A percentile compares a stretch with the other conserved stretches of the same genome.
Conservation (phyloP, 257 asterid species). For the Oldenlandia corymbosa region DNA sequence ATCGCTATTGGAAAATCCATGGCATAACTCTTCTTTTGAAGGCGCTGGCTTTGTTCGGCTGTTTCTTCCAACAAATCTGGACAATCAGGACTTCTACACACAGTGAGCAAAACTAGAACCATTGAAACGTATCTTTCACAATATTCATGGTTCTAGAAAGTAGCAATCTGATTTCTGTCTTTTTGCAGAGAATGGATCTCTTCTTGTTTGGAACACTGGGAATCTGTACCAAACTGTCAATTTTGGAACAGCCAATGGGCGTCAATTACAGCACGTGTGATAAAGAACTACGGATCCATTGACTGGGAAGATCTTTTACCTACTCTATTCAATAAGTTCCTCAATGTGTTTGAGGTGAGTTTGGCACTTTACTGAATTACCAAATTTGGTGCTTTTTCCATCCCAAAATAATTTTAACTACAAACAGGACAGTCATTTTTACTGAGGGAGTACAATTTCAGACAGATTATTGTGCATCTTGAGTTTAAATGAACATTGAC, state of each 20-base stretch:
- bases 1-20: constrained; percentile 84
- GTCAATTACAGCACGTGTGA: constrained; percentile 84
- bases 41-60: constrained; percentile 91
- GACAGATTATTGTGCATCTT: neutral
- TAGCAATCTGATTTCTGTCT: constrained; percentile 20
- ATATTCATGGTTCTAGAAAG: constrained; percentile 18
- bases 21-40: constrained; percentile 95
- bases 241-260: constrained; percentile 99
- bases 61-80: constrained; percentile 87
- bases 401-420: no score
- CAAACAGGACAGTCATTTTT: no score
- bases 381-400: no score
- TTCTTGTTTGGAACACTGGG: constrained; percentile 66
- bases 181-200: constrained; percentile 67
- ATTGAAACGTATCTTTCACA: constrained; percentile 11
- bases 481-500: neutral
- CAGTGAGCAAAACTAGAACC: constrained; percentile 44
- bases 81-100: constrained; percentile 78
- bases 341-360: constrained; percentile 93
- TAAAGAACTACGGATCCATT: constrained; percentile 61
- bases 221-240: constrained; percentile 82
- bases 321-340: constrained; percentile 66
- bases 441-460: no score
- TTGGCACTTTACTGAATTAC: neutral
- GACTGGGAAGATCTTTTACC: constrained; percentile 77